Base-by-base conservation (phyloP, 1,139 yeast genomes). In the Blastobotrys aristatus region DNA sequence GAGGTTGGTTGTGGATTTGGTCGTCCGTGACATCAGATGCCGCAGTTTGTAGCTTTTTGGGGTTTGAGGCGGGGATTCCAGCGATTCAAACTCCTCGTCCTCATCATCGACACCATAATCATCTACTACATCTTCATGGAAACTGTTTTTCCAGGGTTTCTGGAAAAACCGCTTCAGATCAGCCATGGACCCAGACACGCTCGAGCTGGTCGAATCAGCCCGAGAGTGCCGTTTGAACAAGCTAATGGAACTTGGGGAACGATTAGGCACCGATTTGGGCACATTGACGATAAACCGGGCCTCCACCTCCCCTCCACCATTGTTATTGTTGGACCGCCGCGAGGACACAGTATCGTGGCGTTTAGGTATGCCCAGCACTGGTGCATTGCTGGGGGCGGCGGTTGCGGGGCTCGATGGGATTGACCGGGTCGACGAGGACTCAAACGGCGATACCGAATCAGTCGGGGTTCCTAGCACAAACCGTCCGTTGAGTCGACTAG, bases 91-190 rank as follows among this genome's bases (percentile, higher is more conserved):
- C 17, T 43, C 36, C 26, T 47, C 44, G 34, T 36, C 37, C 21
- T 40, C 34, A 32, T 40, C 30, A 33, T 40, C 38, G n/a, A n/a
- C n/a, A n/a, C n/a, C n/a, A n/a, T n/a, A n/a, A 38, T 36, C 42
- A 31, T 44, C 26, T 4, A 35, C 24, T 17, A 10, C 41, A 8
- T 37, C 31, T 22, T 26, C 41, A 8, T 42, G 14, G n/a, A 18
- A 38, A 31, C 33, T 34, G 21, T 29, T 44, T 21, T 47, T 44
- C 47, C 46, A 29, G 46, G 50, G 61, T 48, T 62, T 61, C 40
- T 62, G 65, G 53, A 63, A 61, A 44, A 62, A 62, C 31, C 66
- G 57, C 43, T 59, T 62, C 36, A 63, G 53, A 36, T 63, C 66
- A 4, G 59, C 57, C 58, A 60, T 58, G 6, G 66, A 62, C 18